Conservation (phyloP, 352 stramenopile species). For the Pythium guiyangense region DNA sequence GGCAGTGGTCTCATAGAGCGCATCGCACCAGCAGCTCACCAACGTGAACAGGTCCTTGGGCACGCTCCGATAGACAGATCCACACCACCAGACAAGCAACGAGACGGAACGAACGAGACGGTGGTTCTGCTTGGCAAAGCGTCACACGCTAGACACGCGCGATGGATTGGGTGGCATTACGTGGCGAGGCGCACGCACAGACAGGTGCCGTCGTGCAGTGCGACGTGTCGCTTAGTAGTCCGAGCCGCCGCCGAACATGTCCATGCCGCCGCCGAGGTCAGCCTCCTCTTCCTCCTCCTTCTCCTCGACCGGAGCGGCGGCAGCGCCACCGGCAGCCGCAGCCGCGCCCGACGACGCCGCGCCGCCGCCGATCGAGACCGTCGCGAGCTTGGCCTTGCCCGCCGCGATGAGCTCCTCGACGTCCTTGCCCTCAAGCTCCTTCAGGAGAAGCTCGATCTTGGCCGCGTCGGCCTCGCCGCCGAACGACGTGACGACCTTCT, state of each 20-base stretch:
- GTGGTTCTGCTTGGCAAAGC: slow-evolving; percentile 29
- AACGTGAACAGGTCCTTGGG: no score
- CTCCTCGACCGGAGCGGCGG: slow-evolving; percentile 40
- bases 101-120: background rate
- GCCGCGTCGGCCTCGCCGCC: slow-evolving; percentile 75
- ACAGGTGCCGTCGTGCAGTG: slow-evolving; percentile 4
- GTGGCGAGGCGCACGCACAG: slow-evolving; percentile 12
- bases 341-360: slow-evolving; percentile 29
- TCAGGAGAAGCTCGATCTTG: slow-evolving; percentile 76
- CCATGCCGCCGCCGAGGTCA: slow-evolving; percentile 73
- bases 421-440: slow-evolving; percentile 89
- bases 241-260: slow-evolving; percentile 82
- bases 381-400: slow-evolving; percentile 82
- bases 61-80: background rate
- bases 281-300: slow-evolving; percentile 78
- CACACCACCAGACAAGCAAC: background rate
- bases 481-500: slow-evolving; percentile 83
- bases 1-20: no score
- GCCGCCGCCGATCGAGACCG: slow-evolving; percentile 66
- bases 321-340: slow-evolving; percentile 27
- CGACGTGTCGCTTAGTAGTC: slow-evolving; percentile 63
- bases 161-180: slow-evolving; percentile 54
- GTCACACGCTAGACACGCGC: slow-evolving; percentile 33
- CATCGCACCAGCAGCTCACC: no score
- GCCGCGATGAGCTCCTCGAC: slow-evolving; percentile 82